Base-by-base conservation (phyloP, 768 basidiomycete species). In the Dentipellis sp. region DNA sequence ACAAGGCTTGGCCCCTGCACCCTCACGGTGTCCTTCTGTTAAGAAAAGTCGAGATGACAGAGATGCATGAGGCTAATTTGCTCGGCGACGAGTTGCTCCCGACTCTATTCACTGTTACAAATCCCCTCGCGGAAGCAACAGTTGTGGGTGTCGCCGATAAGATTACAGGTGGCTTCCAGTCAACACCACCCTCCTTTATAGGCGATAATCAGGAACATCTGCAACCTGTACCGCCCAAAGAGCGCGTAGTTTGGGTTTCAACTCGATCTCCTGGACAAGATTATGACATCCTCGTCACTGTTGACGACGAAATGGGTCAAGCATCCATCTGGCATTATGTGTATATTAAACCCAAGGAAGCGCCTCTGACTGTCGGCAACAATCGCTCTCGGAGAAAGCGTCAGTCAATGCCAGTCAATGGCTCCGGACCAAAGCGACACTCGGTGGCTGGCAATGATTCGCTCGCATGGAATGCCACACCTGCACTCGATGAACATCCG, bases 1-100 rank as follows among this genome's bases (percentile, higher is more conserved):
- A 84, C 38, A 80, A 75, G 58, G 90, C 86, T 1, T 91, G 88
- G 89, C 82, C 90, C 4, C 71, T 90, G 19, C 75, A 74, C 56
- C 91, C 91, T 1, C 84, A 88, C 59, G 91, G 91, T 1, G 78
- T 92, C 21, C 75, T 92, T 71, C 79, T 93, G 45, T 87, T 92
- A 63, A 76, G 91, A 23, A 79, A 81, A 4, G 72, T 90, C 50
- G 87, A 88, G 61, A 74, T 78, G 1, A 72, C 73, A 6, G 90
- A 93, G 66, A 64, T 84, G 5, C 74, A 78, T 16, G 88, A 91
- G 54, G 83, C 83, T 3, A 78, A 79, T 50, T 63, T 73, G n/a
- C 78, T 81, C 0, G 86, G 84, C 10, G 84, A 90, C 39, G 73
- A 78, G 16, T 74, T 81, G 0, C 74, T 91, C n/a, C 88, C 91